Conservation (phyloP, 805 yeast genomes). For the Wickerhamiella azyma region DNA sequence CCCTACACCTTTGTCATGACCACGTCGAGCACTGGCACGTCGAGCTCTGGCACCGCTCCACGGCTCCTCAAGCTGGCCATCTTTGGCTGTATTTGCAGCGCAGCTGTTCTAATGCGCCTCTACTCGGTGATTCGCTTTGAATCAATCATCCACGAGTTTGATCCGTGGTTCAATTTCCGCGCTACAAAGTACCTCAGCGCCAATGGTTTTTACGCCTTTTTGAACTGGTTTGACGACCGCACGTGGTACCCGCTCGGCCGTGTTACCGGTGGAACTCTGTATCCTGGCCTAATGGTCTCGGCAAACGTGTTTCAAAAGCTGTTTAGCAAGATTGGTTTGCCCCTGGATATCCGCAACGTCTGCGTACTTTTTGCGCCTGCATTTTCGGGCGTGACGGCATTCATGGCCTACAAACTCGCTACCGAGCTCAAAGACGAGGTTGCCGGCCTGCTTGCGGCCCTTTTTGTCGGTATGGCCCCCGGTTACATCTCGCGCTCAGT, state of each 20-base stretch:
- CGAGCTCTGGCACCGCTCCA: background rate
- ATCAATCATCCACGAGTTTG: slow-evolving; percentile 90
- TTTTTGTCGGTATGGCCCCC: slow-evolving; percentile 94
- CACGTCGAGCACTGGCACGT: background rate
- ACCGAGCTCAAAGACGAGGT: slow-evolving; percentile 78
- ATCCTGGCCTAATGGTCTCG: slow-evolving; percentile 97
- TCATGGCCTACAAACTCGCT: slow-evolving; percentile 76
- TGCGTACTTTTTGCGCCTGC: slow-evolving; percentile 97
- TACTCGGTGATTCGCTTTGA: slow-evolving; percentile 96
- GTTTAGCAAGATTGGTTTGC: slow-evolving; percentile 52
- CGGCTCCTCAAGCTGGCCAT: slow-evolving; percentile 47
- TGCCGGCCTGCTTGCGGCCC: slow-evolving; percentile 85
- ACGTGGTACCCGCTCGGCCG: slow-evolving; percentile 99
- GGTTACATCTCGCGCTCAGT: slow-evolving; percentile 97
- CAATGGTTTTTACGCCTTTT: slow-evolving; percentile 75
- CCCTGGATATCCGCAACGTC: slow-evolving; percentile 86
- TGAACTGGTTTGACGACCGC: slow-evolving; percentile 97
- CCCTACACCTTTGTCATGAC: background rate
- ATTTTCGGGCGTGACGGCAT: slow-evolving; percentile 83
- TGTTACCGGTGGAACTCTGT: slow-evolving; percentile 96
- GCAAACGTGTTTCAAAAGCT: slow-evolving; percentile 79
- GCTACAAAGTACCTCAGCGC: slow-evolving; percentile 87
- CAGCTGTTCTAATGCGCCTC: slow-evolving; percentile 81
- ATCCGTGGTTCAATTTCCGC: slow-evolving; percentile 56
- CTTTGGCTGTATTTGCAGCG: slow-evolving; percentile 69